A percentile compares a stretch with the other conserved stretches of the same genome.
Evolutionary conservation across 495 filamentous ascomycete species (phyloP).

Genomic region (Penicillium chermesinum): DNA sequence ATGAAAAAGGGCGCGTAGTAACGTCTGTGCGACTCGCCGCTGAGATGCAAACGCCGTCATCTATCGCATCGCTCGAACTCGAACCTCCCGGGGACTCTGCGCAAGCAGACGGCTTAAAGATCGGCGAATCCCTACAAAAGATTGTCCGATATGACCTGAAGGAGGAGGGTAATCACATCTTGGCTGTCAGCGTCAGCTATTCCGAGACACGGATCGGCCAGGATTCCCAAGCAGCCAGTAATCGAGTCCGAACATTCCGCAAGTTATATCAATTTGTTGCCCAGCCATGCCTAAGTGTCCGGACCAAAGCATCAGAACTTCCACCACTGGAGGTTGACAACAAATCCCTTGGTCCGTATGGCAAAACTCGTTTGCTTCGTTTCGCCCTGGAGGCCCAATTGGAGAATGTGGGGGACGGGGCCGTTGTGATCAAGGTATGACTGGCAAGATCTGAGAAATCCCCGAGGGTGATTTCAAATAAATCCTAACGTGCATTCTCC

Average conservation of each 20-base stretch:
- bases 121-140: constrained; percentile 70
- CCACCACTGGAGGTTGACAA: constrained; percentile 39
- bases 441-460: neutral
- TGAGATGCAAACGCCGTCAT: constrained; percentile 88
- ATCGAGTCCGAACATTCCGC: constrained; percentile 77
- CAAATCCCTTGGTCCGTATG: constrained; percentile 42
- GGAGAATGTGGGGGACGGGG: constrained; percentile 72
- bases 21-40: constrained; percentile 76
- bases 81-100: constrained; percentile 33
- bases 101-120: constrained; percentile 47
- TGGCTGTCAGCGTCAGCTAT: constrained; percentile 93
- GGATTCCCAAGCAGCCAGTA: constrained; percentile 57
- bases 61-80: constrained; percentile 53
- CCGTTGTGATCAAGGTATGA: constrained; percentile 41
- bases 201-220: constrained; percentile 53
- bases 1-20: constrained; percentile 48
- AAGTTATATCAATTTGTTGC: constrained; percentile 97
- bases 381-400: constrained; percentile 84
- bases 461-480: neutral
- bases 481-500: constrained; percentile 3
- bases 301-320: constrained; percentile 76
- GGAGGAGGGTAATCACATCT: constrained; percentile 88
- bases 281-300: constrained; percentile 78
- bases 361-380: constrained; percentile 39
- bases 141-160: constrained; percentile 83